phyloP scores from a whole-genome alignment of 495 filamentous ascomycete genomes.

The Penicillium desertorum region DNA sequence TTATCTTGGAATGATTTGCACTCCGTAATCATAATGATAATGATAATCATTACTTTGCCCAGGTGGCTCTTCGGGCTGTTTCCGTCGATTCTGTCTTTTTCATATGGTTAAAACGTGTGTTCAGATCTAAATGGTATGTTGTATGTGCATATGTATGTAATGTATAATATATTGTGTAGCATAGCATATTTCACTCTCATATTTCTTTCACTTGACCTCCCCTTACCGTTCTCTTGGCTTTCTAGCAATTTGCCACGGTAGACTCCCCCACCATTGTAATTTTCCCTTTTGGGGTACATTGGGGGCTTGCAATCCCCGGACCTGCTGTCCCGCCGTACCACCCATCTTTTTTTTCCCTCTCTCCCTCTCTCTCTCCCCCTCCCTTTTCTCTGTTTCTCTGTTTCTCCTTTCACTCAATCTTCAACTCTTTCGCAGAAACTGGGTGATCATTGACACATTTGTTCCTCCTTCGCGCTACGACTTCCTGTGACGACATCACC shows the following conservation, averaged over 20 bases:
- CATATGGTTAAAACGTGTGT: background rate
- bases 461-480: slow-evolving; percentile 23
- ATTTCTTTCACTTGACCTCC: background rate
- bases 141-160: too few relatives aligned
- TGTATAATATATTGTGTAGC: background rate
- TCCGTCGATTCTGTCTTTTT: background rate
- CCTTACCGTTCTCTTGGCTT: slow-evolving; percentile 6
- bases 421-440: slow-evolving; percentile 30
- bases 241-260: slow-evolving; percentile 35
- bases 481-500: slow-evolving; percentile 35
- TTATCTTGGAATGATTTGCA: slow-evolving; percentile 39
- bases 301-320: slow-evolving; percentile 32
- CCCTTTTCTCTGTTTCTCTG: slow-evolving; percentile 25
- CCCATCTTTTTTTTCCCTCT: slow-evolving; percentile 25
- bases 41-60: slow-evolving; percentile 34
- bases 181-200: background rate
- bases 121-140: background rate
- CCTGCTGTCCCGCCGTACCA: slow-evolving; percentile 33
- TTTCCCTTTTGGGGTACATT: slow-evolving; percentile 24
- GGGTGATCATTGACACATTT: slow-evolving; percentile 22
- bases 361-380: slow-evolving; percentile 22
- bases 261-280: slow-evolving; percentile 34
- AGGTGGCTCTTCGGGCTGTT: background rate
- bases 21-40: slow-evolving; percentile 34
- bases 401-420: slow-evolving; percentile 22